Conservation (phyloP, 2,329 filamentous ascomycete species). For the Sarocladium kiliense region DNA sequence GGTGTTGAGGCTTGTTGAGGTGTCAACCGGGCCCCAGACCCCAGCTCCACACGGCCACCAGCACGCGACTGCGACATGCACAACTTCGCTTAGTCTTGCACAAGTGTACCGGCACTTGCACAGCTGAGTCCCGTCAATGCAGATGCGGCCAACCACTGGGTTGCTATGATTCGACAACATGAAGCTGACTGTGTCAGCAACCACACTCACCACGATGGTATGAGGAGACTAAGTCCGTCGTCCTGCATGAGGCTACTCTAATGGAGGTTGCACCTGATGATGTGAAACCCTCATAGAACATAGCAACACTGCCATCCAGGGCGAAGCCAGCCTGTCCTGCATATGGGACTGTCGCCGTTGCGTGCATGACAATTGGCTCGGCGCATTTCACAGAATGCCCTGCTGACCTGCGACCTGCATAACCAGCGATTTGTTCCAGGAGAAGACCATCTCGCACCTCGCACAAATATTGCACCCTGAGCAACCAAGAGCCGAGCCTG, state of each 20-base stretch:
- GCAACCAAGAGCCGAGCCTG: not conserved
- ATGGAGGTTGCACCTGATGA: no score
- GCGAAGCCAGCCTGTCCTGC: no score
- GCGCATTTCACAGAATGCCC: no score
- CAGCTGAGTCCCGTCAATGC: not conserved
- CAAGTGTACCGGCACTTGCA: constrained; percentile 6
- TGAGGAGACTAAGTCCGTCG: not conserved
- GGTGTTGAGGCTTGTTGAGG: not conserved
- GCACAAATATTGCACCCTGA: not conserved
- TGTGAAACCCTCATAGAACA: no score
- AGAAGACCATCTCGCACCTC: not conserved
- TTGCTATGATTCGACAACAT: not conserved
- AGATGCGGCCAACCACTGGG: not conserved
- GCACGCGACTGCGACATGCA: not conserved
- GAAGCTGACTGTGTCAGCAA: not conserved
- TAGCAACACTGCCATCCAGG: no score
- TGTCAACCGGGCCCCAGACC: not conserved
- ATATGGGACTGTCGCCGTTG: no score
- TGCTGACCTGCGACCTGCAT: not conserved
- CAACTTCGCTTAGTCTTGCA: constrained; percentile 5
- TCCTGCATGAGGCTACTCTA: not conserved
- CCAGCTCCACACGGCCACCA: not conserved
- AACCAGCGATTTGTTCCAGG: not conserved
- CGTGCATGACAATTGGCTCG: no score
- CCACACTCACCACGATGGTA: not conserved